These are phyloP conservation scores for Diutina catenulata DNA, from an alignment of 1,139 yeast genomes.

Conservation along the genomic window DNA sequence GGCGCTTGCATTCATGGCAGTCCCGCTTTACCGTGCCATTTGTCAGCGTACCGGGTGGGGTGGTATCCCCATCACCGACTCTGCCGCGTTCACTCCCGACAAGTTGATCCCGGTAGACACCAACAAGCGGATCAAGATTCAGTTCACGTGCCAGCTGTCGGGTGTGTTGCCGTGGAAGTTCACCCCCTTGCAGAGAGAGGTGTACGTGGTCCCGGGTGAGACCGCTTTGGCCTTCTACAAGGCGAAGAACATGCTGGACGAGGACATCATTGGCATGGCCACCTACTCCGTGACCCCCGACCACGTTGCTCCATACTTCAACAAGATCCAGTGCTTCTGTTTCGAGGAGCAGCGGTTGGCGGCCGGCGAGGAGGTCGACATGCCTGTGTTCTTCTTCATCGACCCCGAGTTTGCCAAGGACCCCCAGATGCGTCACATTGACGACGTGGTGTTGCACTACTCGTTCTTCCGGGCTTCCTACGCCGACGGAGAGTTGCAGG, in stretches of 20 bases:
- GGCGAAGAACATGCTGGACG: conserved; percentile 76
- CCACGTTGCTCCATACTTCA: conserved; percentile 90
- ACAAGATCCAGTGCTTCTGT: conserved; percentile 95
- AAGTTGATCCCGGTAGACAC: conserved; percentile 82
- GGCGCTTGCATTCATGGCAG: conserved; percentile 83
- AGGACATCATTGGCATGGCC: conserved; percentile 96
- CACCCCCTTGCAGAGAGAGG: conserved; percentile 90
- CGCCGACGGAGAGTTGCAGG: conserved; percentile 33
- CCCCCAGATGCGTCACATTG: conserved; percentile 84
- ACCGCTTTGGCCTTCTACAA: conserved; percentile 93
- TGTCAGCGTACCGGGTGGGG: conserved; percentile 96
- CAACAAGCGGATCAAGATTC: conserved; percentile 65
- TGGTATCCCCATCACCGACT: conserved; percentile 88
- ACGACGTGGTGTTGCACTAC: conserved; percentile 83
- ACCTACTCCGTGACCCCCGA: conserved; percentile 95
- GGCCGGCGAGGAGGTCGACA: conserved; percentile 97
- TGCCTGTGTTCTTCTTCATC: conserved; percentile 97
- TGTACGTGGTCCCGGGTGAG: conserved; percentile 91
- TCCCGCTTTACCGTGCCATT: conserved; percentile 81
- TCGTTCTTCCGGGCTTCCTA: conserved; percentile 75
- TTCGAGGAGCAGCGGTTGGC: conserved; percentile 90
- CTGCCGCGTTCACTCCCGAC: conserved; percentile 70
- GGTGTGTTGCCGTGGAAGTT: conserved; percentile 93
- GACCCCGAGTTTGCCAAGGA: conserved; percentile 97
- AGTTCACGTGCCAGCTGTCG: conserved; percentile 87